These are phyloP conservation scores for Geotrichum carabidarum DNA, from an alignment of 1,139 yeast genomes.

Conservation along the genomic window DNA sequence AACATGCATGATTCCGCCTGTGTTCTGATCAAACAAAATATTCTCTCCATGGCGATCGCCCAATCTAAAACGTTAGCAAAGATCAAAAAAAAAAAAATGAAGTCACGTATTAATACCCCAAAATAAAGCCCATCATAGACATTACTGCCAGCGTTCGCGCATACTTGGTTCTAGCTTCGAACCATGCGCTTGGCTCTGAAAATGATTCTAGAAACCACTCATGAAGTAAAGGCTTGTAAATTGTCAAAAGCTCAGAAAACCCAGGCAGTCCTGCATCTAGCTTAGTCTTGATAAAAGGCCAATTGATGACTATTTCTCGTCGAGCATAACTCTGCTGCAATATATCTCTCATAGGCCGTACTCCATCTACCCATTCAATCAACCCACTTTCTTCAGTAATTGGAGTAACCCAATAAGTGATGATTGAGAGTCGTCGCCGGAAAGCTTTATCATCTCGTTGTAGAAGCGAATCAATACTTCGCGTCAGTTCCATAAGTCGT, in stretches of 20 bases:
- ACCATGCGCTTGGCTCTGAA: slow-evolving; percentile 89
- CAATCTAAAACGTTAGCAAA: slow-evolving; percentile 38
- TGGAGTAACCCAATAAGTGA: slow-evolving; percentile 86
- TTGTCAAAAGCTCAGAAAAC: slow-evolving; percentile 27
- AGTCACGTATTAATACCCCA: slow-evolving; percentile 29
- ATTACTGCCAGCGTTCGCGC: slow-evolving; percentile 86
- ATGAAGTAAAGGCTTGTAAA: slow-evolving; percentile 69
- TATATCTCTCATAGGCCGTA: slow-evolving; percentile 71
- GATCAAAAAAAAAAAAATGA: not conserved
- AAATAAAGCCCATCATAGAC: slow-evolving; percentile 92
- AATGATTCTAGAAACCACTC: slow-evolving; percentile 85
- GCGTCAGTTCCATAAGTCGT: slow-evolving; percentile 85
- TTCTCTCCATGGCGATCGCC: slow-evolving; percentile 98
- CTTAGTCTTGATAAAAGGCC: slow-evolving; percentile 15
- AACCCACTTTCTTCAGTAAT: slow-evolving; percentile 82
- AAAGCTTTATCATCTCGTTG: slow-evolving; percentile 64
- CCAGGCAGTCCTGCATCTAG: slow-evolving; percentile 1
- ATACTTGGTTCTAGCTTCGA: slow-evolving; percentile 66
- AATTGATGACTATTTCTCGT: slow-evolving; percentile 37
- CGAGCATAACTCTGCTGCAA: slow-evolving; percentile 44
- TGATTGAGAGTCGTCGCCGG: slow-evolving; percentile 63
- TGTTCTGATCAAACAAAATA: slow-evolving; percentile 63
- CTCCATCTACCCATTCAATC: slow-evolving; percentile 88
- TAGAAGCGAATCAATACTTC: slow-evolving; percentile 74
- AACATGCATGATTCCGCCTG: slow-evolving; percentile 83